phyloP scores from a whole-genome alignment of 305 asterid species.

The Plantago coronopus region DNA sequence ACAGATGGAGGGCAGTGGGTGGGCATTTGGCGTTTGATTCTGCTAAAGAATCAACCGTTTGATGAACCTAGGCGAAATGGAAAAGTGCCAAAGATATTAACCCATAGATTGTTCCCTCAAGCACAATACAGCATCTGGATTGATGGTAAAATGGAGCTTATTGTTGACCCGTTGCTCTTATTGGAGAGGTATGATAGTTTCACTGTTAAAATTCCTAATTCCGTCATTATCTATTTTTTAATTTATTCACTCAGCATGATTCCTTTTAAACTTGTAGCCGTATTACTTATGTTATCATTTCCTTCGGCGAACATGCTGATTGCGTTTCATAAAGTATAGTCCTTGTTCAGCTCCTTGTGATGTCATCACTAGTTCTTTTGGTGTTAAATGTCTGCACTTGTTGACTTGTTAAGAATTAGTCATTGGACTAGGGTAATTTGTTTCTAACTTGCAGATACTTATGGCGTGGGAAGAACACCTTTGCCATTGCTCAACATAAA shows the following conservation, averaged over 20 bases:
- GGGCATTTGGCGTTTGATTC: constrained; percentile 87
- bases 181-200: constrained; percentile 68
- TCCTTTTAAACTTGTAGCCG: too few relatives aligned
- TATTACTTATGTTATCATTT: too few relatives aligned
- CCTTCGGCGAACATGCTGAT: too few relatives aligned
- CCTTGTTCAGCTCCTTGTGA: constrained; percentile 4
- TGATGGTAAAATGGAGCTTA: constrained; percentile 99
- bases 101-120: constrained; percentile 87
- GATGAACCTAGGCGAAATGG: constrained; percentile 99
- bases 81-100: constrained; percentile 92
- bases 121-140: constrained; percentile 96
- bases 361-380: not conserved
- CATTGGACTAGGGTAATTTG: not conserved
- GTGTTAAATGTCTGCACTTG: not conserved
- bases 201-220: not conserved
- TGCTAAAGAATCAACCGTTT: constrained; percentile 79
- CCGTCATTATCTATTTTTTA: too few relatives aligned
- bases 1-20: constrained; percentile 74
- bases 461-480: constrained; percentile 89
- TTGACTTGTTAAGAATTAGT: not conserved
- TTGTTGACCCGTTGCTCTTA: constrained; percentile 86
- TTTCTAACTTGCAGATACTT: constrained; percentile 53
- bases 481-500: constrained; percentile 95
- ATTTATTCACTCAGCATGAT: too few relatives aligned
- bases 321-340: too few relatives aligned